Percentiles rank a stretch among this genome's conserved stretches.
Evolutionary conservation across 2,329 filamentous ascomycete species (phyloP).

Genomic region (Aspergillus brasiliensis): DNA sequence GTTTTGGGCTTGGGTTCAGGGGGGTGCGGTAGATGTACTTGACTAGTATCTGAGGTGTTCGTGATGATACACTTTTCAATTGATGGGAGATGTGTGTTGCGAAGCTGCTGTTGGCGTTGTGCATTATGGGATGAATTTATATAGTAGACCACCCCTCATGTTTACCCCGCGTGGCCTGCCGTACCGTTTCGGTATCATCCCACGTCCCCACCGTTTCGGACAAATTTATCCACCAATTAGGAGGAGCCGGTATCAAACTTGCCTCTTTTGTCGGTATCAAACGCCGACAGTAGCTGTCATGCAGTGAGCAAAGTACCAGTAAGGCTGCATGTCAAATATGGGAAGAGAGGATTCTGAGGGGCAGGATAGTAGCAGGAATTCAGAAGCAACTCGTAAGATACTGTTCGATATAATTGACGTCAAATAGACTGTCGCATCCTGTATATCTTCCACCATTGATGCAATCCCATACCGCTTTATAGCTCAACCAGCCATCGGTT

Average conservation of each 20-base stretch:
- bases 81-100: not conserved
- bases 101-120: not conserved
- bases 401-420: not conserved
- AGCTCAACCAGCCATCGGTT: not conserved
- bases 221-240: slow-evolving; percentile 3
- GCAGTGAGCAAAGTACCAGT: not conserved
- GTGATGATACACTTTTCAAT: not conserved
- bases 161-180: slow-evolving; percentile 7
- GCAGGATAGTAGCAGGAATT: not conserved
- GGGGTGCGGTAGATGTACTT: not conserved
- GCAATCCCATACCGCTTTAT: not conserved
- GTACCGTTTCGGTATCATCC: slow-evolving; percentile 2
- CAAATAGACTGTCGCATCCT: not conserved
- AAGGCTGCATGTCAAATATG: not conserved
- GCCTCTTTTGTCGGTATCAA: slow-evolving; percentile 1
- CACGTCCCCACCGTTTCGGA: slow-evolving; percentile 3
- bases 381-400: not conserved
- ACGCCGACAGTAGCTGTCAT: not conserved
- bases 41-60: not conserved
- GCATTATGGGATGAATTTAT: not conserved
- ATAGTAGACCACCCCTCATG: slow-evolving; percentile 7
- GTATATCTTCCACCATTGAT: slow-evolving; percentile 1
- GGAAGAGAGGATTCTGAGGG: not conserved
- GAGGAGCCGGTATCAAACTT: not conserved
- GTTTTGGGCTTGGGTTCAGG: not conserved